These are phyloP conservation scores for Jatropha curcas DNA, from an alignment of 345 rosid species.

Conservation along the genomic window DNA sequence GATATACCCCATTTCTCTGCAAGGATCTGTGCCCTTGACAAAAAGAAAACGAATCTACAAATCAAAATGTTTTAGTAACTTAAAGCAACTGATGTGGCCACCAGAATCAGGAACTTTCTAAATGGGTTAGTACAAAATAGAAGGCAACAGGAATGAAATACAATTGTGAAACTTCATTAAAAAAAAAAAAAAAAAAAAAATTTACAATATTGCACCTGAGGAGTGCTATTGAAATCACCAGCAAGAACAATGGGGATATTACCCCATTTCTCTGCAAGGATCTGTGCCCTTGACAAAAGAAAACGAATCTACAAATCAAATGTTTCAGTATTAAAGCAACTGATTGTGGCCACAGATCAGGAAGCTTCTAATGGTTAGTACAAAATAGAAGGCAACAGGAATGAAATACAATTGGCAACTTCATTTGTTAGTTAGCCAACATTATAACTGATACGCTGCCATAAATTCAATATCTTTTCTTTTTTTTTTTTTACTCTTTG, in stretches of 20 bases:
- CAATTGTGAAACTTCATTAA: not conserved
- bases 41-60: slow-evolving; percentile 56
- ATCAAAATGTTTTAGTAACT: slow-evolving; percentile 9
- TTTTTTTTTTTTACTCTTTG: too few relatives aligned
- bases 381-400: not conserved
- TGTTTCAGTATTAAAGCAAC: slow-evolving; percentile 12
- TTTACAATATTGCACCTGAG: slow-evolving; percentile 46
- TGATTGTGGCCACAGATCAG: slow-evolving; percentile 6
- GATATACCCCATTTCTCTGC: slow-evolving; percentile 70
- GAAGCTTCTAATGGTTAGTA: not conserved
- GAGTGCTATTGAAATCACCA: slow-evolving; percentile 69
- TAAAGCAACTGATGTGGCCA: slow-evolving; percentile 10
- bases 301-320: slow-evolving; percentile 45
- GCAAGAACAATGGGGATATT: slow-evolving; percentile 52
- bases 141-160: too few relatives aligned
- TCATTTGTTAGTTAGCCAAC: not conserved
- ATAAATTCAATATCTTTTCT: too few relatives aligned
- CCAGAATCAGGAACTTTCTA: not conserved
- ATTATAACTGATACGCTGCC: not conserved
- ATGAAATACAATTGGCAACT: not conserved
- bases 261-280: slow-evolving; percentile 73
- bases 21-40: slow-evolving; percentile 64
- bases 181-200: not conserved
- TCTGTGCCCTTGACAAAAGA: slow-evolving; percentile 65
- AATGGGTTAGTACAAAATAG: not conserved